Conservation (phyloP, 2,329 filamentous ascomycete species). For the Aulographum hederae region DNA sequence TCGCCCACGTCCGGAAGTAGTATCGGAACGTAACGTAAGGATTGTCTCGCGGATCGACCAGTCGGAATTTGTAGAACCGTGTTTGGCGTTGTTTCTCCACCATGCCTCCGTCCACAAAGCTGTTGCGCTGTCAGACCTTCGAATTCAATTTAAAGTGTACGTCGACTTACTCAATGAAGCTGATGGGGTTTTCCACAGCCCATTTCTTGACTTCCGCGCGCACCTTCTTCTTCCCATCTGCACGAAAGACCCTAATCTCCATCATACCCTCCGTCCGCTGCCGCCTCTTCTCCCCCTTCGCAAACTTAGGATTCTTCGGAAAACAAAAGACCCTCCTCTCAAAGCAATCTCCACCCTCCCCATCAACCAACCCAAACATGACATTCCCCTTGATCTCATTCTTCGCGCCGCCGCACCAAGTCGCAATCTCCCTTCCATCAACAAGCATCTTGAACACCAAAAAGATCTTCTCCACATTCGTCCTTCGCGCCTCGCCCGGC, state of each 20-base stretch:
- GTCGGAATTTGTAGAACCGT: conserved; percentile 28
- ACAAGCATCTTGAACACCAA: conserved; percentile 30
- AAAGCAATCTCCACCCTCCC: conserved; percentile 12
- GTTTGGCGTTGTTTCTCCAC: conserved; percentile 21
- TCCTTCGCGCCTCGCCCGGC: too few relatives aligned
- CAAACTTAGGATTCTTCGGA: neutral
- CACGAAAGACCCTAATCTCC: conserved; percentile 24
- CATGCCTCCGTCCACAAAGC: conserved; percentile 18
- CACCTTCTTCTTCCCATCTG: conserved; percentile 20
- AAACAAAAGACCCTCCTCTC: conserved; percentile 21
- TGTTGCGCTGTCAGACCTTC: conserved; percentile 9
- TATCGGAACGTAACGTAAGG: conserved; percentile 29
- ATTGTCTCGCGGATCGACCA: conserved; percentile 28
- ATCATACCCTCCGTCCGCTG: conserved; percentile 15
- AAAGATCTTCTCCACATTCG: too few relatives aligned
- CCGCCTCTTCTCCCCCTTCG: conserved; percentile 8
- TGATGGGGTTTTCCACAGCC: conserved; percentile 5
- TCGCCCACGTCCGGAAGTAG: conserved; percentile 14
- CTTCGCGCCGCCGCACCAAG: conserved; percentile 24
- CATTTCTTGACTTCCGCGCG: conserved; percentile 12
- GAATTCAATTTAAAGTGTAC: neutral
- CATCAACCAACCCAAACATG: conserved; percentile 24
- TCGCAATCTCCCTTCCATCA: conserved; percentile 19
- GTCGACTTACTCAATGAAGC: conserved; percentile 13
- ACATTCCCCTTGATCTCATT: conserved; percentile 25